phyloP scores from a whole-genome alignment of 2,329 filamentous ascomycete species.

The Ceratocystis harringtonii region DNA sequence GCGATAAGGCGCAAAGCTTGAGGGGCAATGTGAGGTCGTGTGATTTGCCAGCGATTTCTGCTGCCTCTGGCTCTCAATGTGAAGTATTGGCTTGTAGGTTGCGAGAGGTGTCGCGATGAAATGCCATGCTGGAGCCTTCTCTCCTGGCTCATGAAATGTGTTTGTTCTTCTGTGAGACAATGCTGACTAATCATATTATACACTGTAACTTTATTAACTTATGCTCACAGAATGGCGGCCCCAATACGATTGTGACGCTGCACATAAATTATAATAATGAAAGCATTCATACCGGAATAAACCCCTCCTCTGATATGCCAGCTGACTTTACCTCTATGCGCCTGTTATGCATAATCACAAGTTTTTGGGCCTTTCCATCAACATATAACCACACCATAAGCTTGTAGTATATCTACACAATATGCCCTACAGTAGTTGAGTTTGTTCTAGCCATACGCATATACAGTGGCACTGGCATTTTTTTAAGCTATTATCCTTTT shows the following conservation, averaged over 20 bases:
- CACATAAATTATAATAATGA: neutral
- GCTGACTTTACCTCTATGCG: neutral
- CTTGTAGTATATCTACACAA: neutral
- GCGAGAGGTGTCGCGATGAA: neutral
- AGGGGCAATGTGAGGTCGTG: neutral
- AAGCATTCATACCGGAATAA: neutral
- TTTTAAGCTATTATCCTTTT: no score
- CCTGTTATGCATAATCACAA: neutral
- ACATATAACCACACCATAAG: neutral
- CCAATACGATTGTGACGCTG: neutral
- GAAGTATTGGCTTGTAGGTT: neutral
- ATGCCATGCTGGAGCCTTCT: slow-evolving; percentile 1
- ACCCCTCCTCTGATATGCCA: neutral
- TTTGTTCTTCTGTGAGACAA: neutral
- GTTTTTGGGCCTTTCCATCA: neutral
- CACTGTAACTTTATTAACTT: neutral
- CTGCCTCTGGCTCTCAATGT: neutral
- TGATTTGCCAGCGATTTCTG: neutral
- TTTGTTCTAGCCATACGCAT: no score
- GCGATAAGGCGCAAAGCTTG: neutral
- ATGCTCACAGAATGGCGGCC: no score
- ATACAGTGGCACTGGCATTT: no score
- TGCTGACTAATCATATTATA: slow-evolving; percentile 7
- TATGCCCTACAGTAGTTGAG: no score
- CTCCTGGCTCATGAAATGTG: neutral